Percentiles rank a stretch among this genome's conserved stretches.
phyloP scores from a whole-genome alignment of 2,329 filamentous ascomycete genomes.

The Pleurostoma richardsiae region DNA sequence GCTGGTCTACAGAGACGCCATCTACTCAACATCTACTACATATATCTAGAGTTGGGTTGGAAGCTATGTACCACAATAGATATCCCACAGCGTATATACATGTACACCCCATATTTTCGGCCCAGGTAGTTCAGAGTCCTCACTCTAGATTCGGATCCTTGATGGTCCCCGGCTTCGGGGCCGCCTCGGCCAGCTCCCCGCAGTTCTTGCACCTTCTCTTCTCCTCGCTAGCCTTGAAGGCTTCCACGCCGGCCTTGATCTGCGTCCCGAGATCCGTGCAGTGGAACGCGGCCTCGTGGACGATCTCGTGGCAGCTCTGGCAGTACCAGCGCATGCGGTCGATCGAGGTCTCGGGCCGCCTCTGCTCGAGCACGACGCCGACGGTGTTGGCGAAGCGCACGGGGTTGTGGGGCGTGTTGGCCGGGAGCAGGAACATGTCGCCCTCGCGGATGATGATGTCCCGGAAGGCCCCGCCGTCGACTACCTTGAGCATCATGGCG shows the following conservation, averaged over 20 bases:
- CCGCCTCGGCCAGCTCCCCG: constrained; percentile 68
- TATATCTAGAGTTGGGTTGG: not conserved
- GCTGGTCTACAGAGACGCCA: not conserved
- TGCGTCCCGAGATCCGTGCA: constrained; percentile 89
- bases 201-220: constrained; percentile 74
- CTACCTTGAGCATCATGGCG: constrained; percentile 88
- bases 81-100: not conserved
- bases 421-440: constrained; percentile 86
- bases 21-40: not conserved
- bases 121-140: not conserved
- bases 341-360: constrained; percentile 61
- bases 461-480: constrained; percentile 67
- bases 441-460: constrained; percentile 90
- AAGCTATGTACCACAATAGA: constrained; percentile 1
- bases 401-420: constrained; percentile 95
- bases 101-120: constrained; percentile 1
- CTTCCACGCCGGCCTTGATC: constrained; percentile 86
- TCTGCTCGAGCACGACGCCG: constrained; percentile 89
- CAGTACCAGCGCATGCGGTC: constrained; percentile 94
- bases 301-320: constrained; percentile 59
- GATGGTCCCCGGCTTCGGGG: constrained; percentile 56
- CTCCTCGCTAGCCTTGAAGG: constrained; percentile 63
- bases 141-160: constrained; percentile 50
- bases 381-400: constrained; percentile 91
- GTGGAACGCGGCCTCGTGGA: constrained; percentile 83